Conservation (phyloP, 2,329 filamentous ascomycete genomes). For the Sordariomycetes sp. region DNA sequence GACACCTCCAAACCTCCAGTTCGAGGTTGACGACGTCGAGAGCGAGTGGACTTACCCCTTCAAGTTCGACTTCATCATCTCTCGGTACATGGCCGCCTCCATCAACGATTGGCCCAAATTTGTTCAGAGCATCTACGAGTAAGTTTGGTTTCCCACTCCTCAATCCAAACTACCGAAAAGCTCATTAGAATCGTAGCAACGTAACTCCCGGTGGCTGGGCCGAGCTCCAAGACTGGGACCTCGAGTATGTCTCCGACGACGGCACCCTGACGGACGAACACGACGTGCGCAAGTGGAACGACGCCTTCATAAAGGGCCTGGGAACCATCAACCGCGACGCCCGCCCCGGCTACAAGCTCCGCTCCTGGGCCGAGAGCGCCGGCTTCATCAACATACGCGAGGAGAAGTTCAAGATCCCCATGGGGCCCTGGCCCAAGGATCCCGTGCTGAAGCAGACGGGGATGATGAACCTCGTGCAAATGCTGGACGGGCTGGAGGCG, state of each 20-base stretch:
- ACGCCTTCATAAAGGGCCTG: conserved; percentile 14
- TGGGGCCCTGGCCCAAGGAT: conserved; percentile 44
- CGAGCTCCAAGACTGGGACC: conserved; percentile 41
- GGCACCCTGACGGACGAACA: conserved; percentile 12
- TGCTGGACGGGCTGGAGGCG: conserved; percentile 13
- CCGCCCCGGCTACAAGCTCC: conserved; percentile 17
- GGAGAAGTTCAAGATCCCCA: conserved; percentile 37
- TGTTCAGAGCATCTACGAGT: conserved; percentile 24
- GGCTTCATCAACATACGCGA: conserved; percentile 42
- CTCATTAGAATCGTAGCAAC: conserved; percentile 22
- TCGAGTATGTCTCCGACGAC: conserved; percentile 15
- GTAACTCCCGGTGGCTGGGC: conserved; percentile 44
- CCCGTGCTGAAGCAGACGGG: conserved; percentile 14
- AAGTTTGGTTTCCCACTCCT: conserved; percentile 11
- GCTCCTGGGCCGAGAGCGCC: conserved; percentile 20
- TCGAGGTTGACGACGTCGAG: conserved; percentile 48
- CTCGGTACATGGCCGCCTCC: conserved; percentile 44
- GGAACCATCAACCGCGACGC: conserved; percentile 10
- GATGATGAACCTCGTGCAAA: conserved; percentile 14
- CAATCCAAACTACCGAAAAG: neutral
- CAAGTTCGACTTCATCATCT: conserved; percentile 48
- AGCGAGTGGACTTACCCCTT: conserved; percentile 43
- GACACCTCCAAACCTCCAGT: conserved; percentile 44
- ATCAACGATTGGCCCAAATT: conserved; percentile 44
- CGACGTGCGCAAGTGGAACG: conserved; percentile 12